Conservation (phyloP, 371 early-diverging fungal species). For the Mucor plumbeus region DNA sequence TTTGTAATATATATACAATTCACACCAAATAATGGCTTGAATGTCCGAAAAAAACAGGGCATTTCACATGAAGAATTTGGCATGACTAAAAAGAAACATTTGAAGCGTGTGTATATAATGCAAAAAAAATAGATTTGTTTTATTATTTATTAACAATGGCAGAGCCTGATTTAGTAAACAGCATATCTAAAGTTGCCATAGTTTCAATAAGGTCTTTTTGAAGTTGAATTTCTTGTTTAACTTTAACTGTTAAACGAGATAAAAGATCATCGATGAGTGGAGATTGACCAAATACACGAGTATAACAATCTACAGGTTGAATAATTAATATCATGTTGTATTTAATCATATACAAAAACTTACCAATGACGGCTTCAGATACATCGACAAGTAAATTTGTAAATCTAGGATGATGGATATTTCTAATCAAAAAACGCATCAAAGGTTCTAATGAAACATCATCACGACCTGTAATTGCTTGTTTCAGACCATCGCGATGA, state of each 20-base stretch:
- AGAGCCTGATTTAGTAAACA: conserved; percentile 51
- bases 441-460: conserved; percentile 85
- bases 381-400: conserved; percentile 80
- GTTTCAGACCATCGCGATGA: conserved; percentile 79
- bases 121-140: not conserved
- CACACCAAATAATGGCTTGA: not conserved
- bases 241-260: conserved; percentile 65
- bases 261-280: conserved; percentile 73
- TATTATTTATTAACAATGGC: conserved; percentile 24
- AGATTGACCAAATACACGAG: conserved; percentile 77
- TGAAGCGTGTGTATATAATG: not conserved
- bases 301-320: conserved; percentile 73
- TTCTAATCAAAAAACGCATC: conserved; percentile 75
- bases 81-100: not conserved
- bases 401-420: conserved; percentile 82
- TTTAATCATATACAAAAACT: conserved; percentile 3
- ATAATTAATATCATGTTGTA: not conserved
- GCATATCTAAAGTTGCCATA: conserved; percentile 84
- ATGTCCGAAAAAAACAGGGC: conserved; percentile 5
- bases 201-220: conserved; percentile 77
- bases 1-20: conserved; percentile 7
- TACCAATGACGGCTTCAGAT: conserved; percentile 75
- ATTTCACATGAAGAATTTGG: conserved; percentile 20
- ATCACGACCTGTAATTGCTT: conserved; percentile 87
- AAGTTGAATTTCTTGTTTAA: conserved; percentile 73